phyloP scores from a whole-genome alignment of 2,329 filamentous ascomycete genomes.

The Capronia coronata region DNA sequence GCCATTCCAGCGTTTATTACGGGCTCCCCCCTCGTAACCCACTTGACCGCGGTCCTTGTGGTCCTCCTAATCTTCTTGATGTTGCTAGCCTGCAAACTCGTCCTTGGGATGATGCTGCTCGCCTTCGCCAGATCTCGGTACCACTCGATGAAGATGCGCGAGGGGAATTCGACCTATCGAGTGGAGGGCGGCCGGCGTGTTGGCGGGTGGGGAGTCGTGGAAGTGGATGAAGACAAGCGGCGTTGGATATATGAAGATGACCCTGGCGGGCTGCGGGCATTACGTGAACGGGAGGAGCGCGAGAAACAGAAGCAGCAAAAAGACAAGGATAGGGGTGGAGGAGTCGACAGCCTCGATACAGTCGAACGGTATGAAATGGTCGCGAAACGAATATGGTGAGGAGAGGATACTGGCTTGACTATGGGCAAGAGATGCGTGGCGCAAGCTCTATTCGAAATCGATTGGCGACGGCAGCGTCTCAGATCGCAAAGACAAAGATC shows the following conservation, averaged over 20 bases:
- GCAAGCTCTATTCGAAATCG: neutral
- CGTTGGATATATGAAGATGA: conserved; percentile 84
- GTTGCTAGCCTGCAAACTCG: conserved; percentile 73
- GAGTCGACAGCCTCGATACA: conserved; percentile 54
- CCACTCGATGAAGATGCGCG: conserved; percentile 67
- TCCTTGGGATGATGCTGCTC: conserved; percentile 82
- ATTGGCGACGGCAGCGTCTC: neutral
- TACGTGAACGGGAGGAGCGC: conserved; percentile 57
- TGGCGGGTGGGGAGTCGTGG: conserved; percentile 77
- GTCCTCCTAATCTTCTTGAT: conserved; percentile 80
- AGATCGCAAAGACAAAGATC: neutral
- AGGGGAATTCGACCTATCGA: conserved; percentile 56
- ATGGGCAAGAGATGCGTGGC: neutral
- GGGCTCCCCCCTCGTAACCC: conserved; percentile 38
- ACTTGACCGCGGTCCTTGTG: conserved; percentile 72
- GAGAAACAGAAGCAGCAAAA: conserved; percentile 51
- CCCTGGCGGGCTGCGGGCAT: conserved; percentile 58
- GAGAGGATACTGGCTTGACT: neutral
- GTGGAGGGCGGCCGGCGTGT: conserved; percentile 68
- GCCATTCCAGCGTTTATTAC: conserved; percentile 40
- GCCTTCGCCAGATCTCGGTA: conserved; percentile 74
- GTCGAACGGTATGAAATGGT: conserved; percentile 88
- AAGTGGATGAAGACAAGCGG: conserved; percentile 80
- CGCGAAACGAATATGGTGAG: conserved; percentile 88
- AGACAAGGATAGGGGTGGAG: conserved; percentile 53